A percentile compares a stretch with the other conserved stretches of the same genome.
Evolutionary conservation across 2,329 filamentous ascomycete species (phyloP).

Genomic region (Ascochyta pisi): DNA sequence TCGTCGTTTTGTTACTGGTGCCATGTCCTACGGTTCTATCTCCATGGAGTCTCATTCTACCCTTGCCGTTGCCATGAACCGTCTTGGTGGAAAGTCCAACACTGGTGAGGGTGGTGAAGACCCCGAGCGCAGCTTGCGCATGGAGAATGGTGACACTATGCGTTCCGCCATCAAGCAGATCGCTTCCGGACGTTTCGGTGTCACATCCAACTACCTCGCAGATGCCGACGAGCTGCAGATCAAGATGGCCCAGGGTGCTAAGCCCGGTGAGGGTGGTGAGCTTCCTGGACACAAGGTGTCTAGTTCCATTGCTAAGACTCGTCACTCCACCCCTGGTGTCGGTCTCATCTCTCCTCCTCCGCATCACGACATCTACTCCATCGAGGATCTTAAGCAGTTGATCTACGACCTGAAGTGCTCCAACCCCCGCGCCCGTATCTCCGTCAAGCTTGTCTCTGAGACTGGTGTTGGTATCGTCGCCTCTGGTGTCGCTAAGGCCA

Average conservation of each 20-base stretch:
- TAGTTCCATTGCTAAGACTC: constrained; percentile 88
- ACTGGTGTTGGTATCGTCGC: constrained; percentile 97
- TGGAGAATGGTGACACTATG: constrained; percentile 96
- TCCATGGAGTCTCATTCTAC: constrained; percentile 99
- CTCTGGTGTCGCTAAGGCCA: constrained; percentile 95
- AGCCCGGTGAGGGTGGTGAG: constrained; percentile 97
- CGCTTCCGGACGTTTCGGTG: constrained; percentile 93
- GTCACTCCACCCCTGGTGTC: constrained; percentile 95
- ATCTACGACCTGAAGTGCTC: constrained; percentile 98
- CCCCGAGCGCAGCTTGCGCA: constrained; percentile 82
- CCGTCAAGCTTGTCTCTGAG: constrained; percentile 97
- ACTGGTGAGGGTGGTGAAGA: constrained; percentile 98
- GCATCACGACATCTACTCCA: constrained; percentile 98
- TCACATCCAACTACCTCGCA: constrained; percentile 91
- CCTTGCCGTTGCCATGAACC: constrained; percentile 94
- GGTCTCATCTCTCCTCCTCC: constrained; percentile 95
- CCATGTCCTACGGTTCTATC: constrained; percentile 98
- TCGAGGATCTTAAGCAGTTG: constrained; percentile 95
- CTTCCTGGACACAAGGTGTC: constrained; percentile 97
- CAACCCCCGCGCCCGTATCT: constrained; percentile 88
- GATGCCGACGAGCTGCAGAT: constrained; percentile 97
- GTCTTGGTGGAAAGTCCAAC: constrained; percentile 95
- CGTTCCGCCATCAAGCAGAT: constrained; percentile 97
- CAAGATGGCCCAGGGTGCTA: constrained; percentile 99
- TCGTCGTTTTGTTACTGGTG: constrained; percentile 92